Base-by-base conservation (phyloP, 2,329 filamentous ascomycete species). In the Pezicula rhizophila region DNA sequence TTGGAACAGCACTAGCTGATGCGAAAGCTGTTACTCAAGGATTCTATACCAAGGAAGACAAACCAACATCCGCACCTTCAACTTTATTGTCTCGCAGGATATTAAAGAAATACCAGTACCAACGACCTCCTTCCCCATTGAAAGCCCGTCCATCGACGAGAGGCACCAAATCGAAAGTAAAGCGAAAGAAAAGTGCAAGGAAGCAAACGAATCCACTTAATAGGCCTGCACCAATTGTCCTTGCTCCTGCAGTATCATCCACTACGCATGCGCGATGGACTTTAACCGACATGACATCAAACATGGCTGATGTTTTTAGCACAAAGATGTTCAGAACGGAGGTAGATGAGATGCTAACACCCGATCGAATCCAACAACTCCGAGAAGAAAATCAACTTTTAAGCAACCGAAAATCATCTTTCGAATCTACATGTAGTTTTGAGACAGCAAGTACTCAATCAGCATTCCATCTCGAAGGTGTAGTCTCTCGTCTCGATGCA, bases 321-420 rank as follows among this genome's bases (percentile, higher is more conserved):
- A 73, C 74, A 15, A 76, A 75, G 39, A 68, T 77, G 41, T 80
- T 83, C 59, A 71, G 71, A 42, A 69, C 77, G 46, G 78, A 83
- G 52, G 78, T 72, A 0, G 76, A 81, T 45, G 79, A 84, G 64
- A 79, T 81, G 68, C 63, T 82, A 11, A 76, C 78, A 10, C 73
- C 77, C 15, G 69, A 71, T 31, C 72, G 73, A 34, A 65, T 81
- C 20, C 70, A 77, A 54, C 64, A 66, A 38, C 52, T 64, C 25
- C 57, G 65, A 48, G 48, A 58, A 31, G 53, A 55, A 43, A 48
- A 52, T 33, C 52, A 52, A 31, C 45, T 50, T 38, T 47, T 57
- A 12, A 51, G 48, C 20, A 59, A 56, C 23, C 49, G 48, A 3
- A 54, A 53, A 46, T 46, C 40, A 20, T 58, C 53, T 11, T 17